Evolutionary conservation across 768 basidiomycete species (phyloP).

Genomic region (Aureoboletus auriporus): DNA sequence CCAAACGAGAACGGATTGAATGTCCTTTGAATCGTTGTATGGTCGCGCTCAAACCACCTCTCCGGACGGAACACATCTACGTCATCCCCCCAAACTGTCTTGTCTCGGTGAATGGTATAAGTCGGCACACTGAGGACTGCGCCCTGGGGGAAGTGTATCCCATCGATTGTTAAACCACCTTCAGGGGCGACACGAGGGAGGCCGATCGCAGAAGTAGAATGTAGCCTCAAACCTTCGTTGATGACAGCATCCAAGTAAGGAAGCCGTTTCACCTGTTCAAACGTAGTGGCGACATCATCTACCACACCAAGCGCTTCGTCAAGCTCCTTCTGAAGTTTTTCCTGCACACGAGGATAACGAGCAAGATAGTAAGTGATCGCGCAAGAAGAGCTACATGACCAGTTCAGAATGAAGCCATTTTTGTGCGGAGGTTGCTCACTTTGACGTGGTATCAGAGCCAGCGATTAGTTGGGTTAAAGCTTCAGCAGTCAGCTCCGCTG

Average conservation of each 20-base stretch:
- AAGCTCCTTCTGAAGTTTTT: conserved; percentile 74
- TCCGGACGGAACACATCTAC: conserved; percentile 73
- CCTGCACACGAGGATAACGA: conserved; percentile 56
- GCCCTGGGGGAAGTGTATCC: conserved; percentile 65
- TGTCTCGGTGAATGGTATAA: conserved; percentile 78
- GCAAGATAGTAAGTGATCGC: conserved; percentile 87
- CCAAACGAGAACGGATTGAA: conserved; percentile 88
- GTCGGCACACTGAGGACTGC: conserved; percentile 76
- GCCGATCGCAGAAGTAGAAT: conserved; percentile 81
- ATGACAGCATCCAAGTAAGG: conserved; percentile 85
- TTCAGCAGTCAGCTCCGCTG: conserved; percentile 85
- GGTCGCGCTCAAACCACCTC: conserved; percentile 76
- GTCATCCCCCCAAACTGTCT: conserved; percentile 73
- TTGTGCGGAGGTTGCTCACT: conserved; percentile 43
- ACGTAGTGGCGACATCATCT: conserved; percentile 57
- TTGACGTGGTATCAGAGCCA: conserved; percentile 91
- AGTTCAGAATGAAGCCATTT: neutral
- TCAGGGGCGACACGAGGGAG: conserved; percentile 76
- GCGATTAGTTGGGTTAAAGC: conserved; percentile 83
- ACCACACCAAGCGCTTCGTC: conserved; percentile 54
- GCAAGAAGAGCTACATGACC: conserved; percentile 66
- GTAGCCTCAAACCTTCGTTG: conserved; percentile 79
- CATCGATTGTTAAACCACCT: conserved; percentile 58
- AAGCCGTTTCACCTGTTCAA: conserved; percentile 66
- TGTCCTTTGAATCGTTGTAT: conserved; percentile 56